Evolutionary conservation across 805 yeast species (phyloP).

Genomic region (Saturnispora mendoncae): DNA sequence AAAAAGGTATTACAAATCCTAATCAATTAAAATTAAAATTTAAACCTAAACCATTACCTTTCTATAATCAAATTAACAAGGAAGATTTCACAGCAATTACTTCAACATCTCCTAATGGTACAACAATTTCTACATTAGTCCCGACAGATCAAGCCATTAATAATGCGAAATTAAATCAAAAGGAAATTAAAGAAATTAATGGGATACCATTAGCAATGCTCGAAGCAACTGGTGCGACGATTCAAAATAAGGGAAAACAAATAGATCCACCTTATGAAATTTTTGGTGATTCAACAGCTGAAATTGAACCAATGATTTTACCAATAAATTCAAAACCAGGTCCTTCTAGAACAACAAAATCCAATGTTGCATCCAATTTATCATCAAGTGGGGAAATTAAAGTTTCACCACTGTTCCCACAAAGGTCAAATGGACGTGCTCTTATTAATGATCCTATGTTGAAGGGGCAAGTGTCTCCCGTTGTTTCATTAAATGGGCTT

Average conservation of each 20-base stretch:
- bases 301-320: not conserved
- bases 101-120: constrained; percentile 85
- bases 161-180: constrained; percentile 48
- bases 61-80: constrained; percentile 80
- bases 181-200: constrained; percentile 37
- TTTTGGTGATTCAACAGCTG: no score
- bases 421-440: not conserved
- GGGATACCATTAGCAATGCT: constrained; percentile 43
- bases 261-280: no score
- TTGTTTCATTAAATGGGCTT: constrained; percentile 6
- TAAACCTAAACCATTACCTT: constrained; percentile 67
- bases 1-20: not conserved
- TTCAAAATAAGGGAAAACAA: not conserved
- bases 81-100: constrained; percentile 83
- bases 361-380: not conserved
- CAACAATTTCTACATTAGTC: constrained; percentile 79
- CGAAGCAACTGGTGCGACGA: constrained; percentile 64
- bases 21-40: constrained; percentile 10
- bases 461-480: not conserved
- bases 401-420: constrained; percentile 12
- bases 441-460: not conserved
- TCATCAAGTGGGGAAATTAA: constrained; percentile 1
- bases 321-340: not conserved
- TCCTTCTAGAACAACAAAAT: not conserved
- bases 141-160: constrained; percentile 75